A percentile compares a stretch with the other conserved stretches of the same genome.
Evolutionary conservation across 1,284 basidiomycete species (phyloP).

Genomic region (Moesziomyces sp.): DNA sequence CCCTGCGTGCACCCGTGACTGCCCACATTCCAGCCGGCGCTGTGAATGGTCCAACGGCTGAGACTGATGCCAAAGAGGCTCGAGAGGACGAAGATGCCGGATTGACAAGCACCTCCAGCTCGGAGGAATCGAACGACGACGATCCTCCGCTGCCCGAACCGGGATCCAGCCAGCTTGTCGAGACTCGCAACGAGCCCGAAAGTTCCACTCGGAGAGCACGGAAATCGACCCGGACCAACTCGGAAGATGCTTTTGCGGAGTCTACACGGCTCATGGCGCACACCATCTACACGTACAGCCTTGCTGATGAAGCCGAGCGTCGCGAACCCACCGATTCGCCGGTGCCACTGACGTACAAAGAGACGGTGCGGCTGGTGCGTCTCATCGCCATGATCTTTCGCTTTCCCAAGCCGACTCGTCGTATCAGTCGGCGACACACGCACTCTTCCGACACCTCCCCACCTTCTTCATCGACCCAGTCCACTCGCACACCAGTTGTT

Average conservation of each 20-base stretch:
- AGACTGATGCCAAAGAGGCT: not conserved
- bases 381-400: slow-evolving; percentile 43
- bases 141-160: not conserved
- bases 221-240: not conserved
- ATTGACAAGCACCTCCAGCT: not conserved
- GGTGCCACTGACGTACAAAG: slow-evolving; percentile 34
- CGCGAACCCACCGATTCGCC: not conserved
- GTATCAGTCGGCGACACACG: slow-evolving; percentile 14
- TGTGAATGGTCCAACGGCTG: not conserved
- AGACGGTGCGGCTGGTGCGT: slow-evolving; percentile 36
- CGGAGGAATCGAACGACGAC: not conserved
- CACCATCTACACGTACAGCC: slow-evolving; percentile 12
- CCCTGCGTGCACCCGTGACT: not conserved
- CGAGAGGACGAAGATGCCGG: not conserved
- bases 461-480: not conserved
- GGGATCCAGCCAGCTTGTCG: not conserved
- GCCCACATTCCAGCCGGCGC: not conserved
- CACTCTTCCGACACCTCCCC: not conserved
- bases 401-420: slow-evolving; percentile 35
- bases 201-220: not conserved
- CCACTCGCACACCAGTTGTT: not conserved
- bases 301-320: not conserved
- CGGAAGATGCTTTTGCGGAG: not conserved
- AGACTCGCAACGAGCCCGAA: not conserved
- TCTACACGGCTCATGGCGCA: slow-evolving; percentile 18